Evolutionary conservation across 805 yeast genomes (phyloP).

Genomic region (Candida wancherniae): DNA sequence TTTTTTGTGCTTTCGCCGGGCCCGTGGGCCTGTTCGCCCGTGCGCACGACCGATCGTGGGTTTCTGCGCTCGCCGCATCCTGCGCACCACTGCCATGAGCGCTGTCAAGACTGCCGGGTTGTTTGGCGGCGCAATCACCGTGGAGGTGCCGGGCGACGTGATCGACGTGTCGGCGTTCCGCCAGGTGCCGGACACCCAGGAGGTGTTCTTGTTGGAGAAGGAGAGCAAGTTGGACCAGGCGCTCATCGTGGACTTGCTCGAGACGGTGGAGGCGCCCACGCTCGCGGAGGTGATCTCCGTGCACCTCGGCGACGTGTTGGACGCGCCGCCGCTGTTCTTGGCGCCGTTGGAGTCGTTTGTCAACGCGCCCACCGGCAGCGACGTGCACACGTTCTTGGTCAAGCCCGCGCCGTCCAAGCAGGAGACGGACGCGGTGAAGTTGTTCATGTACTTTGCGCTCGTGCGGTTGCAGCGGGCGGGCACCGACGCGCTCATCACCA

Average conservation of each 20-base stretch:
- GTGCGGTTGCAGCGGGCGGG: conserved; percentile 46
- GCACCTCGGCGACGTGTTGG: conserved; percentile 56
- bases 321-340: conserved; percentile 17
- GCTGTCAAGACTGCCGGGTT: conserved; percentile 1
- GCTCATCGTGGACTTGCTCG: conserved; percentile 61
- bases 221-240: conserved; percentile 42
- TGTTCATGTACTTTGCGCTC: conserved; percentile 53
- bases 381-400: conserved; percentile 15
- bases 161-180: conserved; percentile 76
- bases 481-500: conserved; percentile 60
- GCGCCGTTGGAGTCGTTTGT: conserved; percentile 16
- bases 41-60: no score
- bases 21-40: no score
- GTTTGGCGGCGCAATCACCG: conserved; percentile 73
- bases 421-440: conserved; percentile 11
- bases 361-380: conserved; percentile 9
- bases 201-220: conserved; percentile 62
- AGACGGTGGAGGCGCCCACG: conserved; percentile 36
- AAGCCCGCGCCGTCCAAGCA: conserved; percentile 14
- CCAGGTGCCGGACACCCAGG: conserved; percentile 91
- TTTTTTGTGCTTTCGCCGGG: no score
- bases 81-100: no score
- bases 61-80: no score
- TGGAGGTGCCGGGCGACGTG: conserved; percentile 53
- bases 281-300: conserved; percentile 42